A percentile compares a stretch with the other conserved stretches of the same genome.
phyloP scores from a whole-genome alignment of 371 early-diverging fungal species.

The Mortierella sp. region DNA sequence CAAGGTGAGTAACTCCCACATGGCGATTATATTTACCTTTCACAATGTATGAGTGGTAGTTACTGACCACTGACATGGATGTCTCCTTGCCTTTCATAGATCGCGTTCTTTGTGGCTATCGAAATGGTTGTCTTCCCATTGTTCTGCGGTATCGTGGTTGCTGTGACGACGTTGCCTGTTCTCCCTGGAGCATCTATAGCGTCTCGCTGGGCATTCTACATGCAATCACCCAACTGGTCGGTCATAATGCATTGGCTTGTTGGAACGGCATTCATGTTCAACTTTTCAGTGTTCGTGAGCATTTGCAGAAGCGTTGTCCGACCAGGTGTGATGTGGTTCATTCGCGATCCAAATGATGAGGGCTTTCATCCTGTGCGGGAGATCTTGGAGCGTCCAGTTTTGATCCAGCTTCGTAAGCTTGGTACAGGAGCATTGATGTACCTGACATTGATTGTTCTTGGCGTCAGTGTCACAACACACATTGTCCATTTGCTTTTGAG shows the following conservation, averaged over 20 bases:
- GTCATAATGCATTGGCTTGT: slow-evolving; percentile 87
- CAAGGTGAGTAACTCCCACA: slow-evolving; percentile 56
- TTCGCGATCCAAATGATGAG: slow-evolving; percentile 94
- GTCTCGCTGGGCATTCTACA: slow-evolving; percentile 62
- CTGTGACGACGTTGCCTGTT: slow-evolving; percentile 75
- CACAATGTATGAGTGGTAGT: too few relatives aligned
- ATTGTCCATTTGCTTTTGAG: slow-evolving; percentile 41
- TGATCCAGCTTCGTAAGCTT: slow-evolving; percentile 81
- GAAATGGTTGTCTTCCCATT: slow-evolving; percentile 90
- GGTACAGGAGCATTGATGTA: slow-evolving; percentile 82
- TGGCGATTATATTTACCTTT: too few relatives aligned
- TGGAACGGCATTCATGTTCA: slow-evolving; percentile 92
- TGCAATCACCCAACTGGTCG: slow-evolving; percentile 70
- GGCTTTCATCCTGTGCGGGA: slow-evolving; percentile 92
- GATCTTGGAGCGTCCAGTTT: slow-evolving; percentile 79
- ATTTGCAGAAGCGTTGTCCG: slow-evolving; percentile 81
- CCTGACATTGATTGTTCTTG: slow-evolving; percentile 71
- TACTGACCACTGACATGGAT: background rate
- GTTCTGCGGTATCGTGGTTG: slow-evolving; percentile 84
- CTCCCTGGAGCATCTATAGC: slow-evolving; percentile 67
- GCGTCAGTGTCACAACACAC: slow-evolving; percentile 68
- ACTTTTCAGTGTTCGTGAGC: slow-evolving; percentile 84
- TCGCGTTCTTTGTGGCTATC: slow-evolving; percentile 81
- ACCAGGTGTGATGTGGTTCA: slow-evolving; percentile 95
- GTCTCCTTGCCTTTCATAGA: slow-evolving; percentile 21